Base-by-base conservation (phyloP, 352 stramenopile genomes). In the Saprolegnia diclina region DNA sequence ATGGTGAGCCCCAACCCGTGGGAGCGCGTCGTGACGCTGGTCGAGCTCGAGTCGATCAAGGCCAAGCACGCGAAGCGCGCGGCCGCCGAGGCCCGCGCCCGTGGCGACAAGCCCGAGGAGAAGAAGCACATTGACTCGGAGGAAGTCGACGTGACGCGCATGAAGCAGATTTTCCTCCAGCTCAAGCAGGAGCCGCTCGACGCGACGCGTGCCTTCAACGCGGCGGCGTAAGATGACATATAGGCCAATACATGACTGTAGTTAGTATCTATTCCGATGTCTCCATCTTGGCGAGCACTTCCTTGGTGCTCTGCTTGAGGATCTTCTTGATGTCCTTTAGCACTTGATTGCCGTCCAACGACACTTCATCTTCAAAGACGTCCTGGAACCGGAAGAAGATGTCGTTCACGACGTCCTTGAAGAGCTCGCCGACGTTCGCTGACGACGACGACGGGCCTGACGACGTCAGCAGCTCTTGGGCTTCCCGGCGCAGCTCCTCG, bases 1-100 rank as follows among this genome's bases (percentile, higher is more conserved):
- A 76, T 98, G 56, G 86, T 97, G 74, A 97, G 90, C 78, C 91
- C 97, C 66, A 98, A 98, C 79, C 89, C 82, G 59, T 98, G 91
- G 91, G 90, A 98, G 72, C 86, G 87, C 55, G 90, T 97, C 22
- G 91, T 97, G 67, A 97, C 90, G 65, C 85, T 98, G 72, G 91
- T 98, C 54, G 91, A 98, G 45, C 73, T 98, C 26, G 89, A 96
- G 59, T 84, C 80, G 52, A 73, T 87, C 26, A 83, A 89, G 61
- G 67, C 71, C 19, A 83, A 82, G 73, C 77, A 75, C 46, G 73
- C 81, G 50, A 72, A 74, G 87, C 19, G 71, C 62, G 0, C 80
- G 79, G 68, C 77, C 74, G 1, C 74, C 71, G 14, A 80, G 74
- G 65, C 57, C 76, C 13, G 74, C 75, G 64, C 56, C 65, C 22